phyloP scores from a whole-genome alignment of 2,329 filamentous ascomycete genomes.

The Lecanosticta acicola region DNA sequence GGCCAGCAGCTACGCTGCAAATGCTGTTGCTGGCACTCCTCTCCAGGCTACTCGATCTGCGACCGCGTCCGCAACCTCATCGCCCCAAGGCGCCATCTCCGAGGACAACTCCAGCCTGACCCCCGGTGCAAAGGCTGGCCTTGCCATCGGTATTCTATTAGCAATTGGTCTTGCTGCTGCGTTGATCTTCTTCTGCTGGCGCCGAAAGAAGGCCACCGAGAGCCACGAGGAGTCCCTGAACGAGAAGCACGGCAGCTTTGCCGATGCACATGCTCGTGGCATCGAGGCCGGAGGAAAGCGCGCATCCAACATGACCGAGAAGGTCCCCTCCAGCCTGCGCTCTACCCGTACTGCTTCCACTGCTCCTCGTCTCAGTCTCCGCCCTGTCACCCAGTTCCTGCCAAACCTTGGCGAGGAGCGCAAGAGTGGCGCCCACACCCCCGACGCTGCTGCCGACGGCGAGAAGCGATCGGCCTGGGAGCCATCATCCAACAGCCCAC shows the following conservation, averaged over 20 bases:
- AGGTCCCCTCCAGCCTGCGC: constrained; percentile 34
- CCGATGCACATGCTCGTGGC: constrained; percentile 15
- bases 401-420: constrained; percentile 53
- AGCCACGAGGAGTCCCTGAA: constrained; percentile 35
- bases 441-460: constrained; percentile 25
- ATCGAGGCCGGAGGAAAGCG: constrained; percentile 18
- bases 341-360: constrained; percentile 46
- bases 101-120: constrained; percentile 36
- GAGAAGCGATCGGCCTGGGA: constrained; percentile 37
- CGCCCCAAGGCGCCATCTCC: constrained; percentile 3
- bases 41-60: constrained; percentile 19
- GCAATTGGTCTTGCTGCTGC: constrained; percentile 61
- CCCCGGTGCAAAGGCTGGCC: constrained; percentile 63
- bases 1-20: constrained; percentile 2
- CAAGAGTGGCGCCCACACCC: constrained; percentile 36
- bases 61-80: constrained; percentile 8
- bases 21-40: constrained; percentile 19
- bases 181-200: constrained; percentile 67
- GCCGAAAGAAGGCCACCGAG: constrained; percentile 62
- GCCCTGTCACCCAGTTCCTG: constrained; percentile 77
- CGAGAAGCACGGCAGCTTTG: constrained; percentile 33
- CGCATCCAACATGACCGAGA: constrained; percentile 23
- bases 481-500: constrained; percentile 28
- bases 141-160: constrained; percentile 74
- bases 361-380: constrained; percentile 76